A percentile compares a stretch with the other conserved stretches of the same genome.
Conservation (phyloP, 1,139 yeast genomes). For the Pichia sp. region DNA sequence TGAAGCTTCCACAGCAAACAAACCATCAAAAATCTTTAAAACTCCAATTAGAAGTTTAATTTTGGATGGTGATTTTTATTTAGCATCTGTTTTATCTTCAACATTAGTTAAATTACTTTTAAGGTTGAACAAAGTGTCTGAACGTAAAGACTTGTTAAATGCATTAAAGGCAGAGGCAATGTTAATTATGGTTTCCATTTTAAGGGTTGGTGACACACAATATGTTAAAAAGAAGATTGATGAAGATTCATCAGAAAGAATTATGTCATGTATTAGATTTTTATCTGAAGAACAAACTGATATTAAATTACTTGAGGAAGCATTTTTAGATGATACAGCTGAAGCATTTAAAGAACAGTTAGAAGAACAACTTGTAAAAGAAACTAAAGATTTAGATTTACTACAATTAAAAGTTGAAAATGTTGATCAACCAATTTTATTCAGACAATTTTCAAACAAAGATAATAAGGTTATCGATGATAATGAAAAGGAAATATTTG, state of each 20-base stretch:
- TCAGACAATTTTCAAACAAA: constrained; percentile 72
- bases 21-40: constrained; percentile 32
- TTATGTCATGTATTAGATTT: constrained; percentile 73
- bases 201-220: constrained; percentile 86
- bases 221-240: constrained; percentile 73
- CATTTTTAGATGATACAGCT: constrained; percentile 84
- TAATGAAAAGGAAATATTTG: constrained; percentile 35
- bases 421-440: constrained; percentile 73
- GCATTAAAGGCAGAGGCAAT: constrained; percentile 93
- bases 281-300: constrained; percentile 52
- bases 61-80: constrained; percentile 83
- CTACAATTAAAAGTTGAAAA: constrained; percentile 67
- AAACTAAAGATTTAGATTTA: constrained; percentile 53
- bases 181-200: constrained; percentile 83
- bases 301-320: constrained; percentile 48
- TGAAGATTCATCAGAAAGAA: constrained; percentile 93
- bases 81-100: constrained; percentile 82
- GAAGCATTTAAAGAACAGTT: constrained; percentile 59
- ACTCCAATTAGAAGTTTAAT: constrained; percentile 82
- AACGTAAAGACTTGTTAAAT: constrained; percentile 55
- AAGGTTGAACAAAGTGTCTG: constrained; percentile 59
- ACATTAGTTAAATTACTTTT: constrained; percentile 85
- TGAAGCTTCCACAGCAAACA: constrained; percentile 28
- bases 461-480: constrained; percentile 38
- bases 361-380: constrained; percentile 48